Conservation (phyloP, 1,139 yeast species). For the Candida sp. region DNA sequence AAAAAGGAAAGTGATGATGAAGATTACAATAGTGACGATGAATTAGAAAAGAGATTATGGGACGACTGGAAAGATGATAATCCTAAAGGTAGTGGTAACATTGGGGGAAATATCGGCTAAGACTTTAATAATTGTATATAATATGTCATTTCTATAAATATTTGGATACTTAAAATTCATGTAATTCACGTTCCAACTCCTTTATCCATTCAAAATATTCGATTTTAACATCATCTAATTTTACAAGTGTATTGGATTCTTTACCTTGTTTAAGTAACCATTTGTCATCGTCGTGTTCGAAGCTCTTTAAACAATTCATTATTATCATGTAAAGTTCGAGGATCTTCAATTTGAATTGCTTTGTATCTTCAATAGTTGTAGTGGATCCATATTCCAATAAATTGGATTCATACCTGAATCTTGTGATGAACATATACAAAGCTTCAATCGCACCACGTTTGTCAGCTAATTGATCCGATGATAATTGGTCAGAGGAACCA, state of each 20-base stretch:
- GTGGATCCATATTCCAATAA: constrained; percentile 9
- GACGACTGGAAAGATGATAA: constrained; percentile 89
- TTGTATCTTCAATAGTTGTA: constrained; percentile 18
- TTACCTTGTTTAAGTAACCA: constrained; percentile 45
- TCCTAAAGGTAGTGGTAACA: constrained; percentile 88
- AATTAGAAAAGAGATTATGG: constrained; percentile 71
- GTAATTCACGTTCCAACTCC: constrained; percentile 24
- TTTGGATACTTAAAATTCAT: constrained; percentile 7
- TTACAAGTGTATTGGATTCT: constrained; percentile 20
- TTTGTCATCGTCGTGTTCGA: constrained; percentile 45
- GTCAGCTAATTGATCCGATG: constrained; percentile 25
- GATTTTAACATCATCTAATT: constrained; percentile 24
- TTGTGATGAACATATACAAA: constrained; percentile 48
- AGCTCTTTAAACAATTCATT: constrained; percentile 45
- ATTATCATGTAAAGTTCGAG: constrained; percentile 46
- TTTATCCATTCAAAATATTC: constrained; percentile 37
- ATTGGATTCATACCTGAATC: constrained; percentile 23
- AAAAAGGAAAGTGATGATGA: constrained; percentile 25
- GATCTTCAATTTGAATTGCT: constrained; percentile 35
- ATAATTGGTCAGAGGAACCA: constrained; percentile 13
- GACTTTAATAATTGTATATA: constrained; percentile 2
- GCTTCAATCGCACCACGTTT: constrained; percentile 57
- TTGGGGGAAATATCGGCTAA: constrained; percentile 71
- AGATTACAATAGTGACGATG: constrained; percentile 45
- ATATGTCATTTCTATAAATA: not conserved